A percentile compares a stretch with the other conserved stretches of the same genome.
phyloP scores from a whole-genome alignment of 805 yeast genomes.

The Saccharomycopsis schoenii region DNA sequence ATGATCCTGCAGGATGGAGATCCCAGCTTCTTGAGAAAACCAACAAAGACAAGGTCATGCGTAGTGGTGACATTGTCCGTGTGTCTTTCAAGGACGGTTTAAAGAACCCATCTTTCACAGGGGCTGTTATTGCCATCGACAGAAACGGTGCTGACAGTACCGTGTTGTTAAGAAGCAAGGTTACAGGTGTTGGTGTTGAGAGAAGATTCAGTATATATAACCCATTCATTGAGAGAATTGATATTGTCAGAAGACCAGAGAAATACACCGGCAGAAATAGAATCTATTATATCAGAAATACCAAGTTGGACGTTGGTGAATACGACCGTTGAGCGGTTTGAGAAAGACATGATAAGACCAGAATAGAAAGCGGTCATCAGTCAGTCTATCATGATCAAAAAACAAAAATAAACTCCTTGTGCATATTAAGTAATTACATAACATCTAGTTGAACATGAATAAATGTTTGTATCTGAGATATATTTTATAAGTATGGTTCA shows the following conservation, averaged over 20 bases:
- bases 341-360: no score
- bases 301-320: slow-evolving; percentile 68
- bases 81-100: slow-evolving; percentile 55
- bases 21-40: slow-evolving; percentile 40
- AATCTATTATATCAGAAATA: slow-evolving; percentile 81
- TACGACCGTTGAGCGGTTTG: slow-evolving; percentile 29
- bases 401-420: background rate
- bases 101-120: slow-evolving; percentile 56
- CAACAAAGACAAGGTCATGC: slow-evolving; percentile 34
- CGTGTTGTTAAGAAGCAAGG: slow-evolving; percentile 72
- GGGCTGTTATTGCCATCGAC: slow-evolving; percentile 70
- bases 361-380: no score
- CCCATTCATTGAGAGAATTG: slow-evolving; percentile 69
- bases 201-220: slow-evolving; percentile 70
- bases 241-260: slow-evolving; percentile 63
- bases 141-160: slow-evolving; percentile 65
- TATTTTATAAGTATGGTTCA: no score
- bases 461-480: background rate
- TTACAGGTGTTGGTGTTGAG: slow-evolving; percentile 79
- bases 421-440: background rate
- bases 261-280: slow-evolving; percentile 71
- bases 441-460: no score
- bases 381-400: no score
- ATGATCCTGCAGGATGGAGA: slow-evolving; percentile 69
- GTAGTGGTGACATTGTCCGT: slow-evolving; percentile 76